Evolutionary conservation across 306 rosid species (phyloP).

Genomic region (Cyamopsis tetragonoloba): DNA sequence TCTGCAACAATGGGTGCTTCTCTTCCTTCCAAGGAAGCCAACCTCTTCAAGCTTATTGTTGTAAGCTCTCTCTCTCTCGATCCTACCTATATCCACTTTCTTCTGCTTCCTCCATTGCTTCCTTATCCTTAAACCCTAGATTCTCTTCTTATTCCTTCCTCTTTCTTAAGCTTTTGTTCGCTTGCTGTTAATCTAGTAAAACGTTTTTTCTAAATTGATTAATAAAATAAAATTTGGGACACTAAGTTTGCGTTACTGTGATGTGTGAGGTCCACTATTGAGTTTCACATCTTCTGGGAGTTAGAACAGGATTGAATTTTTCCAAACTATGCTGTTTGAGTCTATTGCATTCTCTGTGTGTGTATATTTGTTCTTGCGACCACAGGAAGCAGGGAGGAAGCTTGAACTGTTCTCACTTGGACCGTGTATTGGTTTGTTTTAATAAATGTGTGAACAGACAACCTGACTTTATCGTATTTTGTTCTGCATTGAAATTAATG

Average conservation of each 20-base stretch:
- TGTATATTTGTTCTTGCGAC: background rate
- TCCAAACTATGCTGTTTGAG: background rate
- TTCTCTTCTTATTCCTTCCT: slow-evolving; percentile 9
- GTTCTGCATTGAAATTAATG: background rate
- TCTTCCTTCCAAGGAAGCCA: slow-evolving; percentile 87
- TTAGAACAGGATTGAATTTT: background rate
- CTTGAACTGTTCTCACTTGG: background rate
- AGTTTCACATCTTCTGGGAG: background rate
- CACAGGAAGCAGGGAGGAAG: background rate
- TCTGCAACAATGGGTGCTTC: slow-evolving; percentile 83
- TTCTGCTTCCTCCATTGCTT: slow-evolving; percentile 1
- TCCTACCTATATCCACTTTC: slow-evolving; percentile 29
- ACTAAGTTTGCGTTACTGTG: background rate
- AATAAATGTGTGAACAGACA: background rate
- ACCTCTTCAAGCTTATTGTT: slow-evolving; percentile 98
- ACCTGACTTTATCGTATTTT: background rate
- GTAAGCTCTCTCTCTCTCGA: slow-evolving; percentile 47
- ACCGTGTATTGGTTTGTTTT: background rate
- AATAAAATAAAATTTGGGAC: background rate
- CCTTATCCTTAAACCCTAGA: slow-evolving; percentile 37
- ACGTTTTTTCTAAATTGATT: background rate
- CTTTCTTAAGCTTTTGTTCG: background rate
- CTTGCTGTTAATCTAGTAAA: background rate
- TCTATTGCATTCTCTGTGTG: background rate
- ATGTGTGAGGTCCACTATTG: background rate